Evolutionary conservation across 2,329 filamentous ascomycete species (phyloP), one percentile per base, ranked within the genome.

Genomic region (Chaetomium sp.): DNA sequence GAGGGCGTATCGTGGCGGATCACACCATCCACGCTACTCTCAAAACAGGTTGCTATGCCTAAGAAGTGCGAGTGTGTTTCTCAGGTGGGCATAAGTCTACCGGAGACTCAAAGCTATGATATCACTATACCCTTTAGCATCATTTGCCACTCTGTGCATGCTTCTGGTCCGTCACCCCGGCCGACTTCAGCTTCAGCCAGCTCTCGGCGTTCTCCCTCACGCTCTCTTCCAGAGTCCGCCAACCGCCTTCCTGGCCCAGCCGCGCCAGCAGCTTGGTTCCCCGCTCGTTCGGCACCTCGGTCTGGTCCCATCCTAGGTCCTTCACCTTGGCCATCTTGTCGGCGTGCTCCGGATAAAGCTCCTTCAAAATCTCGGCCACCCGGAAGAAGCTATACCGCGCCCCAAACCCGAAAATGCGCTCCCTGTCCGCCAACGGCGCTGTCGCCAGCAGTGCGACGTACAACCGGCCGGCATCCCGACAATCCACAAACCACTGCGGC

Each of bases 401-500:
- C 1, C 71, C 71, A 42, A 74, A 77, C 4, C 67, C 74, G 50
- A 71, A 77, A 2, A 77, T 65, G 13, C 75, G 68, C 68, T 76
- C 72, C 35, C 72, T 60, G 29, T 76, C 65, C 0, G 77, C 71
- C 1, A 65, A 71, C 0, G 73, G 65, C 13, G 57, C 68, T 13
- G 64, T 65, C 6, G 68, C 67, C 31, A 78, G 65, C 35, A 72
- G 71, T 3, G 74, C 75, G 3, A 77, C 69, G 50, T 73, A 75
- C n/a, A 78, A 68, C 45, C 70, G 35, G 2, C 70, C 75, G 1
- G 67, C 63, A 57, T 78, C 75, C 9, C 68, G 66, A 6, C 70
- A 72, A 56, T 77, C 74, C 25, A 74, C 47, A 47, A 71, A 71
- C 70, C 74, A 75, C 68, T 77, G 75, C 53, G 75, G 60, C 3